Evolutionary conservation across 2,329 filamentous ascomycete genomes (phyloP).

Genomic region (Trichoderma arundinaceum): DNA sequence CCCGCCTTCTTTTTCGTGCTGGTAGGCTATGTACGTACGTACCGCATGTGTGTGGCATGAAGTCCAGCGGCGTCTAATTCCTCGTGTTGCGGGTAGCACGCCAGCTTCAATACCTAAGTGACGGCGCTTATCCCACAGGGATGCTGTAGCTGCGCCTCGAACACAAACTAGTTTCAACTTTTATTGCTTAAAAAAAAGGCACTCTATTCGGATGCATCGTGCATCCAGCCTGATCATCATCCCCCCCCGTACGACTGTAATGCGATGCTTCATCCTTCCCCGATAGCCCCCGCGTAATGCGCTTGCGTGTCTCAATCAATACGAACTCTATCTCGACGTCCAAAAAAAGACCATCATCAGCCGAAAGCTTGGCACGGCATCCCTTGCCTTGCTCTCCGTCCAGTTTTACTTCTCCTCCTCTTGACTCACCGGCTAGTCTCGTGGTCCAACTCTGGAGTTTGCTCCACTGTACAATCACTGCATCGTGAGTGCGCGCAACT

Average conservation of each 20-base stretch:
- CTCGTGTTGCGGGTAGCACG: constrained; percentile 2
- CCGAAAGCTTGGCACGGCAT: neutral
- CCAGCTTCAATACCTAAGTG: neutral
- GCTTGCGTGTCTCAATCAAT: neutral
- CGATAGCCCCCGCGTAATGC: constrained; percentile 3
- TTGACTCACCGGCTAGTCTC: neutral
- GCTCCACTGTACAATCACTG: constrained; percentile 19
- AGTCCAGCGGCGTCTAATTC: constrained; percentile 10
- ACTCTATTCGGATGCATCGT: neutral
- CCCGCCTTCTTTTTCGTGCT: neutral
- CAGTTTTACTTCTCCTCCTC: neutral
- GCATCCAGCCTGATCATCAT: constrained; percentile 15
- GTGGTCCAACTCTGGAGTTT: neutral
- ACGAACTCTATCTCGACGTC: neutral
- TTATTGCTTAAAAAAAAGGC: neutral
- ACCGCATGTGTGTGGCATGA: neutral
- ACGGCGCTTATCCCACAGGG: constrained; percentile 24
- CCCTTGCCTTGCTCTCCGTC: neutral
- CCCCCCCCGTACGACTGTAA: neutral
- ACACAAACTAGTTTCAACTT: neutral
- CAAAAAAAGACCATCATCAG: neutral
- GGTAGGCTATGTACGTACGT: no score
- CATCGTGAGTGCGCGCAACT: constrained; percentile 29
- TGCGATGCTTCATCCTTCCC: constrained; percentile 4
- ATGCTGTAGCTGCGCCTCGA: constrained; percentile 15